Percentiles rank a stretch among this genome's conserved stretches.
phyloP scores from a whole-genome alignment of 305 asterid genomes.

The Fraxinus ornus region DNA sequence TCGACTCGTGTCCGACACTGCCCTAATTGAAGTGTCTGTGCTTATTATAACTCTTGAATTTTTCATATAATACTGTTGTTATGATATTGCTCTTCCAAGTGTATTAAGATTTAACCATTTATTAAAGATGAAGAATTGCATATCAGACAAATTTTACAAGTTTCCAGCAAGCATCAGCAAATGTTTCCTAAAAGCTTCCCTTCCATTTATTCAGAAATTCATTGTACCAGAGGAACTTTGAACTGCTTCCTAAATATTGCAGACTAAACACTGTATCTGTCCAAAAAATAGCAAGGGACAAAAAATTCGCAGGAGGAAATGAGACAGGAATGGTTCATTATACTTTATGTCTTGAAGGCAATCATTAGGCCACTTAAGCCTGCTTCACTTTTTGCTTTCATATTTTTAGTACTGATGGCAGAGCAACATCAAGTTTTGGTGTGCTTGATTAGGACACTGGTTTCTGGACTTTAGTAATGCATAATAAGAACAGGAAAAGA shows the following conservation, averaged over 20 bases:
- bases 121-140: not conserved
- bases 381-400: slow-evolving; percentile 9
- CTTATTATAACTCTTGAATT: not conserved
- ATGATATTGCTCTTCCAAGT: not conserved
- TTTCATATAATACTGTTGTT: not conserved
- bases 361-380: slow-evolving; percentile 12
- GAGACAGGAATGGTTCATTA: not conserved
- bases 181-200: not conserved
- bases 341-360: not conserved
- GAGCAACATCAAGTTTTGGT: slow-evolving; percentile 12
- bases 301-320: not conserved
- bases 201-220: not conserved
- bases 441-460: not conserved
- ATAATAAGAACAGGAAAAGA: not conserved
- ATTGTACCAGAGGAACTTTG: not conserved
- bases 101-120: not conserved
- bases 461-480: not conserved
- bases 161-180: not conserved
- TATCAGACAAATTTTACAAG: not conserved
- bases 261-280: not conserved
- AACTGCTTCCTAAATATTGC: not conserved
- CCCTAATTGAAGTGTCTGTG: too few species aligned
- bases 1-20: too few species aligned
- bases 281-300: not conserved
- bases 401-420: not conserved